A percentile compares a stretch with the other conserved stretches of the same genome.
phyloP scores from a whole-genome alignment of 1,284 basidiomycete genomes.

The Cutaneotrichosporon dermatis region DNA sequence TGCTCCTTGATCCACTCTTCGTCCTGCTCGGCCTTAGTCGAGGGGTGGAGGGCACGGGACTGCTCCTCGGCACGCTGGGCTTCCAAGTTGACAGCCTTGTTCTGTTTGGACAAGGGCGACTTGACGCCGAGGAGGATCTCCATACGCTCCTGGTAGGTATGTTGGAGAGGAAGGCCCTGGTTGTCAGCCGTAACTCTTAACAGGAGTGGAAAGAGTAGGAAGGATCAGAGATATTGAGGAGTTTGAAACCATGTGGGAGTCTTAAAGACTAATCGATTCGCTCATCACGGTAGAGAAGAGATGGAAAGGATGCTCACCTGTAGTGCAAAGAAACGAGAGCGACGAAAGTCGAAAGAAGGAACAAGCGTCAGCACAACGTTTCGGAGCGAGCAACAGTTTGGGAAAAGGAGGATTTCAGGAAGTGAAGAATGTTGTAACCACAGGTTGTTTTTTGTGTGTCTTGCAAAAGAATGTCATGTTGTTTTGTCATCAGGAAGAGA shows the following conservation, averaged over 20 bases:
- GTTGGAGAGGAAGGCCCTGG: conserved; percentile 39
- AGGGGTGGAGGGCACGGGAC: conserved; percentile 30
- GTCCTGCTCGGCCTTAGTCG: conserved; percentile 31
- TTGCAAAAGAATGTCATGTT: conserved; percentile 50
- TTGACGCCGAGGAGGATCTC: conserved; percentile 40
- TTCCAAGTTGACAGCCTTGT: conserved; percentile 12
- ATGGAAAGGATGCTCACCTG: conserved; percentile 37
- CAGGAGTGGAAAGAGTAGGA: neutral
- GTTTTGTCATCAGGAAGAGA: conserved; percentile 36
- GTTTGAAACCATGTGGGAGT: conserved; percentile 47
- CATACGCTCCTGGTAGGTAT: conserved; percentile 42
- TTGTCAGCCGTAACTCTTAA: conserved; percentile 16
- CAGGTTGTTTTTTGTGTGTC: conserved; percentile 29
- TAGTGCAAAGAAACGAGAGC: conserved; percentile 6
- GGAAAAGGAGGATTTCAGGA: conserved; percentile 37
- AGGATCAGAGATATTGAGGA: conserved; percentile 44
- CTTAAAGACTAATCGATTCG: conserved; percentile 52
- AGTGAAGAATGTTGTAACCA: conserved; percentile 50
- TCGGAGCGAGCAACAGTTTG: neutral
- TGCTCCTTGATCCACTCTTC: conserved; percentile 40
- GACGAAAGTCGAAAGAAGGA: conserved; percentile 4
- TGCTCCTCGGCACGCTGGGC: conserved; percentile 9
- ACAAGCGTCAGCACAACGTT: conserved; percentile 20
- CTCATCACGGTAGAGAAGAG: conserved; percentile 37
- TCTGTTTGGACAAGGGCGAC: conserved; percentile 15